Conservation (phyloP, 148 eudicot species). For the Amaranthus cruentus region DNA sequence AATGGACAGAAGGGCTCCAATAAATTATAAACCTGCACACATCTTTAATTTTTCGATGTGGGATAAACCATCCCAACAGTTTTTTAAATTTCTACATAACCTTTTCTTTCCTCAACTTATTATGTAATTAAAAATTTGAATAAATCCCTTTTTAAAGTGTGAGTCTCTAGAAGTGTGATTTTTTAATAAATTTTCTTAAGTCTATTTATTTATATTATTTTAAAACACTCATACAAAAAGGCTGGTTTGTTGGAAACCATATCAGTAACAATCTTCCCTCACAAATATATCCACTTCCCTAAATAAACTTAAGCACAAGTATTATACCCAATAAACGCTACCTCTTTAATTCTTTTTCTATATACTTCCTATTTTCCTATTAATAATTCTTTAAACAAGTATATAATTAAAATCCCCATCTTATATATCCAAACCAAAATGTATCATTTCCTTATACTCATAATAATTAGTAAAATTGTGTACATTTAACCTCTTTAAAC, state of each 20-base stretch:
- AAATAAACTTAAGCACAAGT: background rate
- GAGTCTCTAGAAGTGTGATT: background rate
- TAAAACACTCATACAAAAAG: background rate
- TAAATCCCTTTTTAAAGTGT: slow-evolving; percentile 4
- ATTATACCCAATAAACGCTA: background rate
- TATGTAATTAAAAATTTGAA: too few species aligned
- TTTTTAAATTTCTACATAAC: too few species aligned
- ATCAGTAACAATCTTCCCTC: background rate
- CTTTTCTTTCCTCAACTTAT: too few species aligned
- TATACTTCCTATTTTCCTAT: too few species aligned
- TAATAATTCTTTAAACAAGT: too few species aligned
- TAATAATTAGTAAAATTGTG: background rate
- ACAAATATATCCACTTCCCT: background rate
- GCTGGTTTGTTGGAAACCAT: background rate
- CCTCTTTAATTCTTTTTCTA: background rate
- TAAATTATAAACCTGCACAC: too few species aligned
- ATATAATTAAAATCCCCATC: too few species aligned
- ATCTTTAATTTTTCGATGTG: too few species aligned
- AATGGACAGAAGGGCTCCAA: too few species aligned
- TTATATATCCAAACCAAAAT: too few species aligned
- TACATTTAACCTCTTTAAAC: background rate
- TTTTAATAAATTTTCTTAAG: background rate
- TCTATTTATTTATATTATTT: background rate
- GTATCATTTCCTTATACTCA: too few species aligned
- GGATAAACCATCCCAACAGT: too few species aligned